Conservation (phyloP, 176 grass and related monocot species). For the Ensete glaucum region DNA sequence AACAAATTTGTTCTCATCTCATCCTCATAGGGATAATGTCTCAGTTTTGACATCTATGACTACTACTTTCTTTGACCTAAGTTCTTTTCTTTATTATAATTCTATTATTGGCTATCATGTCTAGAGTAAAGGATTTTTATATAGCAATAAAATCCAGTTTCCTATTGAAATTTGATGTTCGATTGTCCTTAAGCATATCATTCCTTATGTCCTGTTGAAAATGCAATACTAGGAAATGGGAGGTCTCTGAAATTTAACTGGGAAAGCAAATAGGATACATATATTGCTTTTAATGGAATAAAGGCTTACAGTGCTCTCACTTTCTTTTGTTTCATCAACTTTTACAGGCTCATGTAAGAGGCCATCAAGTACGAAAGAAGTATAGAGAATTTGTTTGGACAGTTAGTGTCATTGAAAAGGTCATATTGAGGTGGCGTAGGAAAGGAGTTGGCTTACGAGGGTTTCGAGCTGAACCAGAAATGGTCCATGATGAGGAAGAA, state of each 20-base stretch:
- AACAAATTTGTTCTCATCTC: not conserved
- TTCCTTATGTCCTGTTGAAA: not conserved
- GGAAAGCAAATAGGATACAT: not conserved
- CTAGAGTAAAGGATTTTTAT: not conserved
- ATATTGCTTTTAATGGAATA: not conserved
- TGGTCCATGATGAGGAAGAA: constrained; percentile 44
- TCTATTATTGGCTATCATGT: not conserved
- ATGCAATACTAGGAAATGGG: not conserved
- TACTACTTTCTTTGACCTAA: no score
- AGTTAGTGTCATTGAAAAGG: constrained; percentile 86
- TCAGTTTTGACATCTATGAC: not conserved
- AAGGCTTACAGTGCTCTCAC: not conserved
- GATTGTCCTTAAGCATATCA: not conserved
- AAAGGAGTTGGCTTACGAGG: constrained; percentile 78
- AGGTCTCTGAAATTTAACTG: not conserved
- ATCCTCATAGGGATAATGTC: not conserved
- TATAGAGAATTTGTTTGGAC: constrained; percentile 66
- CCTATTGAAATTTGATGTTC: no score
- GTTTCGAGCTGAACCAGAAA: constrained; percentile 54
- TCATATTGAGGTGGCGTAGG: constrained; percentile 86
- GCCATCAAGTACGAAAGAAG: constrained; percentile 92
- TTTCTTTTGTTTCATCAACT: constrained; percentile 17
- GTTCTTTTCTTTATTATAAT: not conserved
- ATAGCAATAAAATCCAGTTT: no score
- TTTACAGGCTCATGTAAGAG: constrained; percentile 82